Conservation (phyloP, 768 basidiomycete genomes). For the Holtermanniella nyarrowii region DNA sequence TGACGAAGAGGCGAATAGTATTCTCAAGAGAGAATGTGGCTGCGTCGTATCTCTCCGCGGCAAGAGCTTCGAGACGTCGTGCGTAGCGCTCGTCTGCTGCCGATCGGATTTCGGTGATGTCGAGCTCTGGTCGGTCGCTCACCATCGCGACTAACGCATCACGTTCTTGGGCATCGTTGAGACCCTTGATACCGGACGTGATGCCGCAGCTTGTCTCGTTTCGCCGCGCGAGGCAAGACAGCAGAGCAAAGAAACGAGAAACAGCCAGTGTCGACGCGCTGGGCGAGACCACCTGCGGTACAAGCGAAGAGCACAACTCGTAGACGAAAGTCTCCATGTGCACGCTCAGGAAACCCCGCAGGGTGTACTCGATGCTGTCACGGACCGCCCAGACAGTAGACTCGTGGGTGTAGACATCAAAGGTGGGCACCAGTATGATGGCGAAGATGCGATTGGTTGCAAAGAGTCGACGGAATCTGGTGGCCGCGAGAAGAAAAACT, state of each 20-base stretch:
- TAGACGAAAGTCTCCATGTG: conserved; percentile 30
- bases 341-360: conserved; percentile 26
- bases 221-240: conserved; percentile 14
- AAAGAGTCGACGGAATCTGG: conserved; percentile 28
- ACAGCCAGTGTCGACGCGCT: conserved; percentile 1
- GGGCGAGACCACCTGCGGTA: conserved; percentile 9
- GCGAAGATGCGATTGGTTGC: conserved; percentile 18
- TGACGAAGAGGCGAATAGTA: conserved; percentile 26
- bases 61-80: conserved; percentile 13
- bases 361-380: conserved; percentile 28
- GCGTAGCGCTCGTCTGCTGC: conserved; percentile 21
- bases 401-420: conserved; percentile 13
- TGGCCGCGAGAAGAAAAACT: conserved; percentile 30
- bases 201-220: conserved; percentile 12
- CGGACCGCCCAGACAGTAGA: conserved; percentile 2
- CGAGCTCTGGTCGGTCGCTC: conserved; percentile 22
- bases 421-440: conserved; percentile 18
- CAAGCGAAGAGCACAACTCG: conserved; percentile 21
- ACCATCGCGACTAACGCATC: conserved; percentile 29
- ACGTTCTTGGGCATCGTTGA: conserved; percentile 26
- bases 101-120: conserved; percentile 22
- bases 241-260: conserved; percentile 9
- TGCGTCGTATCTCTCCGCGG: conserved; percentile 8
- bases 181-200: conserved; percentile 20
- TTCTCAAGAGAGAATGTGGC: conserved; percentile 20